These are phyloP conservation scores for Alternaria sp. DNA, from an alignment of 2,329 filamentous ascomycete species.

Conservation along the genomic window DNA sequence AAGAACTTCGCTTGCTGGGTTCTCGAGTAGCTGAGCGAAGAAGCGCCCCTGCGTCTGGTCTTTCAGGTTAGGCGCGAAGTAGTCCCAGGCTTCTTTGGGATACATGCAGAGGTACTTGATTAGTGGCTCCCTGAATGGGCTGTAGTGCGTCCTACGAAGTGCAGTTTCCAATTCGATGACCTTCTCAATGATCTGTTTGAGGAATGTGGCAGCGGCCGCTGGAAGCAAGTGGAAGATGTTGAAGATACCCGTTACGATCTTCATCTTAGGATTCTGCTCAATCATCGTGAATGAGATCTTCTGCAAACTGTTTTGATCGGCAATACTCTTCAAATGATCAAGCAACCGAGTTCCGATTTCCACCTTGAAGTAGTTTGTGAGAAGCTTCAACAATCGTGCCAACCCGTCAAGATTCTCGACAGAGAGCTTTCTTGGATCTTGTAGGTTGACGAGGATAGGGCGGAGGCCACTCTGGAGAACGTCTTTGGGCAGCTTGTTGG, in stretches of 20 bases:
- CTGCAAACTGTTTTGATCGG: conserved; percentile 80
- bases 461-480: conserved; percentile 91
- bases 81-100: conserved; percentile 83
- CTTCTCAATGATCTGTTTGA: conserved; percentile 87
- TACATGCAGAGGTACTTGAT: conserved; percentile 96
- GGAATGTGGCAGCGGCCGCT: conserved; percentile 86
- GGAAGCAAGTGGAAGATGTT: conserved; percentile 98
- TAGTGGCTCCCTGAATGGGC: conserved; percentile 88
- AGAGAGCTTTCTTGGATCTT: conserved; percentile 89
- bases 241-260: conserved; percentile 92
- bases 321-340: conserved; percentile 91
- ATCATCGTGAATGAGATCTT: conserved; percentile 94
- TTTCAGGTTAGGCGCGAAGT: conserved; percentile 80
- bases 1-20: conserved; percentile 77
- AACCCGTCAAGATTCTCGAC: conserved; percentile 91
- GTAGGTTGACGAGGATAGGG: conserved; percentile 94
- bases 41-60: conserved; percentile 90
- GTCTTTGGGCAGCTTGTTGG: conserved; percentile 93
- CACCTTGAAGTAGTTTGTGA: conserved; percentile 99
- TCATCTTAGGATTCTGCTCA: conserved; percentile 92
- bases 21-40: conserved; percentile 83
- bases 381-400: conserved; percentile 83
- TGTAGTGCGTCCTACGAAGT: conserved; percentile 85
- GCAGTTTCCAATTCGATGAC: conserved; percentile 89
- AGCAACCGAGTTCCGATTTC: conserved; percentile 94